phyloP scores from a whole-genome alignment of 495 filamentous ascomycete species.

The Pseudevernia furfuracea region DNA sequence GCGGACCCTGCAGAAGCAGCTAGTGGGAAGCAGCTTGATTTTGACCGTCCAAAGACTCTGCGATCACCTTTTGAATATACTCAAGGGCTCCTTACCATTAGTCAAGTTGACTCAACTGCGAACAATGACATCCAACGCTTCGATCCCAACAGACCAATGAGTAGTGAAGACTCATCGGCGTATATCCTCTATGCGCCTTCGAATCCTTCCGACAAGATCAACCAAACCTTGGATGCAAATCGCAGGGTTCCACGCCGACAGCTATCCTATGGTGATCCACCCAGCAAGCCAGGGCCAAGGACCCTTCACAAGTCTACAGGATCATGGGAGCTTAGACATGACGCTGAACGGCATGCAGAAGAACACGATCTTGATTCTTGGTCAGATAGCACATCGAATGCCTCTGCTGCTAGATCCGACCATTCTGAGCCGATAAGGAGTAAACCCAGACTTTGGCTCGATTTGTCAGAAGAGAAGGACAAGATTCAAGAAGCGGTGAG shows the following conservation, averaged over 20 bases:
- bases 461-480: conserved; percentile 14
- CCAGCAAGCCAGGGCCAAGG: neutral
- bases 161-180: neutral
- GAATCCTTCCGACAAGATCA: conserved; percentile 1
- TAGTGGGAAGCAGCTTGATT: neutral
- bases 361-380: neutral
- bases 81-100: neutral
- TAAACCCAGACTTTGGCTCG: conserved; percentile 18
- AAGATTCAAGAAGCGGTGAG: conserved; percentile 20
- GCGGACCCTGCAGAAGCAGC: neutral
- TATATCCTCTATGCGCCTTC: conserved; percentile 7
- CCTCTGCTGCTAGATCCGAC: neutral
- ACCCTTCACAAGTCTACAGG: conserved; percentile 10
- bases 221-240: neutral
- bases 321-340: conserved; percentile 3
- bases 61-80: conserved; percentile 5
- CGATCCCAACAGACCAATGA: neutral
- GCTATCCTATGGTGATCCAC: conserved; percentile 11
- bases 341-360: neutral
- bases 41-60: neutral
- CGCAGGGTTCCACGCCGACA: conserved; percentile 8
- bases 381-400: neutral
- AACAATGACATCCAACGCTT: neutral
- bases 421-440: conserved; percentile 9
- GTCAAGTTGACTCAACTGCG: neutral